Conservation (phyloP, 2,329 filamentous ascomycete species). For the Ampelomyces quisqualis region DNA sequence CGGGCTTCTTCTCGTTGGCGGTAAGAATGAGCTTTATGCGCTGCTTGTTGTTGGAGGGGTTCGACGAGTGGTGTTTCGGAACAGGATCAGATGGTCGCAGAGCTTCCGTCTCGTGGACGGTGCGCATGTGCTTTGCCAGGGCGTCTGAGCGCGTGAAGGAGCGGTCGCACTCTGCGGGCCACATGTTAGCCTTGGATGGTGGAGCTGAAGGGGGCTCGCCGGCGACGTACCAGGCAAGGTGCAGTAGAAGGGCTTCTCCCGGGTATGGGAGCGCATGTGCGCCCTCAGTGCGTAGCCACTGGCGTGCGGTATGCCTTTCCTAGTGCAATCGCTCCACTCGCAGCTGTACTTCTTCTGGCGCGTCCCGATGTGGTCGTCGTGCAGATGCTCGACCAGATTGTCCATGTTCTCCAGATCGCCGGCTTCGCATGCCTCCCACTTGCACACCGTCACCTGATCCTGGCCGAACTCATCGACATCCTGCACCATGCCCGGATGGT, state of each 20-base stretch:
- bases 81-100: conserved; percentile 74
- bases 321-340: conserved; percentile 86
- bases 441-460: conserved; percentile 52
- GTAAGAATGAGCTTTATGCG: conserved; percentile 48
- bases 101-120: conserved; percentile 95
- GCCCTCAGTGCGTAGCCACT: conserved; percentile 95
- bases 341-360: conserved; percentile 97
- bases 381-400: conserved; percentile 56
- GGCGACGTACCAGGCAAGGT: conserved; percentile 77
- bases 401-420: conserved; percentile 55
- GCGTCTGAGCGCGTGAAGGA: conserved; percentile 96
- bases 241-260: conserved; percentile 98
- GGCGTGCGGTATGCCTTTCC: conserved; percentile 89
- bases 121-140: conserved; percentile 96
- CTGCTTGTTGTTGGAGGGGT: conserved; percentile 50
- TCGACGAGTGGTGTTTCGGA: conserved; percentile 60
- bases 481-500: conserved; percentile 45
- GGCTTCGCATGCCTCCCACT: conserved; percentile 54
- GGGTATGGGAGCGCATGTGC: conserved; percentile 95
- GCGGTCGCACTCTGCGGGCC: conserved; percentile 90
- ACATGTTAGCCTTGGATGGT: conserved; percentile 3
- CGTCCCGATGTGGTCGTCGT: conserved; percentile 90
- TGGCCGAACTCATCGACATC: conserved; percentile 44
- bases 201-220: not conserved
- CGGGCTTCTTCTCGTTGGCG: conserved; percentile 35